Conservation (phyloP, 75 land plant genomes). For the Pseudotsuga menziesii region DNA sequence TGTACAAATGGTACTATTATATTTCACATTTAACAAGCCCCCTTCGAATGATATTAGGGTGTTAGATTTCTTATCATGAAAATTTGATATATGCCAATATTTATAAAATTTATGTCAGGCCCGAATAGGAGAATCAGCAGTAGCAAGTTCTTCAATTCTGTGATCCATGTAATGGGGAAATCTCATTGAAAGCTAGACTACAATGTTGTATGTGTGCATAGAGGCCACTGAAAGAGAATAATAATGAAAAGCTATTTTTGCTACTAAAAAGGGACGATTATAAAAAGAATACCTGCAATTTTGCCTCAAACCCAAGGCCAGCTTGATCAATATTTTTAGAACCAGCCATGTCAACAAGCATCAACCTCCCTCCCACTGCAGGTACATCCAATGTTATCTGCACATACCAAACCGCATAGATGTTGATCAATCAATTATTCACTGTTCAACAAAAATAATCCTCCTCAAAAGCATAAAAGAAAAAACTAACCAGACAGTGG, state of each 20-base stretch:
- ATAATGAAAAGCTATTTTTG: background rate
- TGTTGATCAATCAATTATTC: background rate
- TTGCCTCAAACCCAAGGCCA: conserved; percentile 81
- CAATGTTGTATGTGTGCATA: background rate
- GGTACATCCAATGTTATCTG: conserved; percentile 93
- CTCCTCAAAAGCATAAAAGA: background rate
- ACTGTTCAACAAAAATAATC: background rate
- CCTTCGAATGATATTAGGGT: too few species aligned
- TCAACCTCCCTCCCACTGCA: conserved; percentile 81
- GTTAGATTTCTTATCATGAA: too few species aligned
- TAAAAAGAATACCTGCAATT: conserved; percentile 73
- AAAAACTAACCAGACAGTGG: conserved; percentile 74
- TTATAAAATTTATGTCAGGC: too few species aligned
- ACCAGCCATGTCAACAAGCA: conserved; percentile 99
- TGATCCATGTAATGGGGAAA: too few species aligned
- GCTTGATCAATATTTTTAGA: conserved; percentile 97
- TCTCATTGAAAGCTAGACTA: too few species aligned
- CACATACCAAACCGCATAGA: background rate
- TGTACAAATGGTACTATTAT: too few species aligned
- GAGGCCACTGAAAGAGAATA: background rate
- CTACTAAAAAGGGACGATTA: background rate
- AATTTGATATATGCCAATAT: too few species aligned
- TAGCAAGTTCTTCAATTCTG: too few species aligned
- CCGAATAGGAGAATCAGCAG: too few species aligned
- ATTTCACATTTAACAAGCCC: too few species aligned